Conservation (phyloP, 148 eudicot species). For the Heliosperma pusillum region DNA sequence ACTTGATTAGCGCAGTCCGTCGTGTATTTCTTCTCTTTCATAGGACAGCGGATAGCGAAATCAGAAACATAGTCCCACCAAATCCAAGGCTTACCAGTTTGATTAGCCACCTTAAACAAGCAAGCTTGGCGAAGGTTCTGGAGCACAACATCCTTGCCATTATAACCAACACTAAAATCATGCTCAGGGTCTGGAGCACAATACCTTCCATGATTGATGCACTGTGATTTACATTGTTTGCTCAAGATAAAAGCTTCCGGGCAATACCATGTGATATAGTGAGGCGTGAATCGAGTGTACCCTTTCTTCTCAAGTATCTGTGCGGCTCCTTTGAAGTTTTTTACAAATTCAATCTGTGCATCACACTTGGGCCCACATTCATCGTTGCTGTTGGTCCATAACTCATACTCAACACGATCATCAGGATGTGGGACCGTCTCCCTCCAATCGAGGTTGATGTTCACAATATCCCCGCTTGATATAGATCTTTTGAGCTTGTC, state of each 20-base stretch:
- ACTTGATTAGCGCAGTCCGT: slow-evolving; percentile 82
- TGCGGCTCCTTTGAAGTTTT: slow-evolving; percentile 80
- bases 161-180: slow-evolving; percentile 77
- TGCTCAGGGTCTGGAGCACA: slow-evolving; percentile 98
- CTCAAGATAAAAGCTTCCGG: slow-evolving; percentile 78
- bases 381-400: slow-evolving; percentile 94
- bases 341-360: slow-evolving; percentile 69
- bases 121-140: slow-evolving; percentile 90
- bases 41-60: slow-evolving; percentile 89
- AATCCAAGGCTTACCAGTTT: slow-evolving; percentile 83
- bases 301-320: slow-evolving; percentile 83
- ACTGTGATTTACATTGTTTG: slow-evolving; percentile 85
- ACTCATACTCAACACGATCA: slow-evolving; percentile 90
- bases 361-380: slow-evolving; percentile 95
- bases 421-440: slow-evolving; percentile 94
- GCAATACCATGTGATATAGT: slow-evolving; percentile 97
- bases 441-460: slow-evolving; percentile 83
- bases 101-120: slow-evolving; percentile 74
- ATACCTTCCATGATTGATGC: slow-evolving; percentile 88
- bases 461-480: slow-evolving; percentile 54
- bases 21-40: slow-evolving; percentile 71
- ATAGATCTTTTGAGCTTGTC: slow-evolving; percentile 67
- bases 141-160: slow-evolving; percentile 92
- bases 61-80: slow-evolving; percentile 99
- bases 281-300: slow-evolving; percentile 82